Base-by-base conservation (phyloP, 2,329 filamentous ascomycete genomes). In the Pestalotiopsis sp. region DNA sequence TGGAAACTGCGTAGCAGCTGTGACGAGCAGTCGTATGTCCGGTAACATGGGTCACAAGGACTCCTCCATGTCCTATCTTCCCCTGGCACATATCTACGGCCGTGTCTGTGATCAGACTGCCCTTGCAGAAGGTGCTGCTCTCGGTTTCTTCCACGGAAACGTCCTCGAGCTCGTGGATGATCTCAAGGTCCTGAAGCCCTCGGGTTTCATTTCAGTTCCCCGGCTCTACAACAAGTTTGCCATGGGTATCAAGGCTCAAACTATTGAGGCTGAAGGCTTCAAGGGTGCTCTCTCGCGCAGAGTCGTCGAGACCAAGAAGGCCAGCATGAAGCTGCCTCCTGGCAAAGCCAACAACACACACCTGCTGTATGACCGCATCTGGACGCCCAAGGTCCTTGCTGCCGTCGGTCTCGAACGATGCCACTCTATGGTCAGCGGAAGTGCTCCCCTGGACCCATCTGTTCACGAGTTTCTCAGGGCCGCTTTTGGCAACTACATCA, bases 131-230 rank as follows among this genome's bases (percentile, higher is more conserved):
- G 95, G 94, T 67, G 89, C 88, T 41, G 84, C 89, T 9, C 90
- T 98, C 74, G 96, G 95, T 13, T 99, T 95, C 81, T 99, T 98
- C 87, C 93, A 96, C 74, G 96, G 96, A 67, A 94, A 98, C 77
- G 91, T 98, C 71, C 78, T 92, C 13, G 92, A 93, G 71, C 84
- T 99, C 20, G 90, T 97, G 0, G 96, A 99, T 69, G 96, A 99
- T 77, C 81, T 99, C 82, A 97, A 98, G 84, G 79, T 94, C 52
- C 85, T 99, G 68, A 89, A 90, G 69, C 96, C 96, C 0, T 96
- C 92, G 13, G 87, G 87, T 12, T 94, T 99, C 79, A 90, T 92
- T 74, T 97, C 94, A 17, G 96, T 99, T 1, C 96, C 96, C 0
- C 90, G 96, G 71, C 87, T 99, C 12, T 98, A 90, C 85, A 98